phyloP scores from a whole-genome alignment of 2,329 filamentous ascomycete genomes.

The Pyrenochaeta sp. region DNA sequence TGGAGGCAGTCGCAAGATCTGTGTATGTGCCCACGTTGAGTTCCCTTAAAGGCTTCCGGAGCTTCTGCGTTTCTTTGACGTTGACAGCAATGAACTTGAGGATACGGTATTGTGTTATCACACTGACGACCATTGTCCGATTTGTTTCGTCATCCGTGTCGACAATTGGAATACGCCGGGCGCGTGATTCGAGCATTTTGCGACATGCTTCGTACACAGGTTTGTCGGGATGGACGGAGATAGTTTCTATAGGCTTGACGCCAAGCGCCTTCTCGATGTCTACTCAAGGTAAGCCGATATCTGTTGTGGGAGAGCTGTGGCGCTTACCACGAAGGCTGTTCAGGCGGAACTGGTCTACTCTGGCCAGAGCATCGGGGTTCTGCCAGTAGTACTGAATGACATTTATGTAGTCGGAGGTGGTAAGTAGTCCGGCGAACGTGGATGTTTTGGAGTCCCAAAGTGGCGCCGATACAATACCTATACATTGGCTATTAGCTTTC shows the following conservation, averaged over 20 bases:
- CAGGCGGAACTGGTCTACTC: constrained; percentile 92
- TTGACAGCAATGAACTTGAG: constrained; percentile 99
- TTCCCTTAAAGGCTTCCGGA: constrained; percentile 87
- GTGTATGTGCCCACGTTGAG: constrained; percentile 86
- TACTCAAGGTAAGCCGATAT: constrained; percentile 51
- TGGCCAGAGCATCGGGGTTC: constrained; percentile 86
- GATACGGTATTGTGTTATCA: constrained; percentile 97
- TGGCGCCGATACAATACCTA: constrained; percentile 96
- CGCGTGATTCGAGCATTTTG: constrained; percentile 91
- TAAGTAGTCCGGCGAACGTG: constrained; percentile 91
- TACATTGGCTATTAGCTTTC: constrained; percentile 19
- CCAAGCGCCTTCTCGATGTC: constrained; percentile 96
- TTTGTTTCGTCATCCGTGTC: constrained; percentile 94
- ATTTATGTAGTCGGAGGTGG: constrained; percentile 97
- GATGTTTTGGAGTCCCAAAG: constrained; percentile 95
- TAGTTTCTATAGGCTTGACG: constrained; percentile 88
- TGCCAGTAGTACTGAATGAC: constrained; percentile 99
- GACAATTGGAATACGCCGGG: constrained; percentile 90
- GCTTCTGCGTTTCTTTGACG: constrained; percentile 82
- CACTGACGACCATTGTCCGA: constrained; percentile 90
- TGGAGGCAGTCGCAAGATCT: constrained; percentile 80
- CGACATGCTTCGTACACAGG: constrained; percentile 95
- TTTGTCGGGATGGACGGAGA: constrained; percentile 90
- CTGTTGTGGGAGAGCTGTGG: constrained; percentile 1
- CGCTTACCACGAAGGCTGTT: constrained; percentile 85